Base-by-base conservation (phyloP, 2,329 filamentous ascomycete genomes). In the Xylariaceae sp. region DNA sequence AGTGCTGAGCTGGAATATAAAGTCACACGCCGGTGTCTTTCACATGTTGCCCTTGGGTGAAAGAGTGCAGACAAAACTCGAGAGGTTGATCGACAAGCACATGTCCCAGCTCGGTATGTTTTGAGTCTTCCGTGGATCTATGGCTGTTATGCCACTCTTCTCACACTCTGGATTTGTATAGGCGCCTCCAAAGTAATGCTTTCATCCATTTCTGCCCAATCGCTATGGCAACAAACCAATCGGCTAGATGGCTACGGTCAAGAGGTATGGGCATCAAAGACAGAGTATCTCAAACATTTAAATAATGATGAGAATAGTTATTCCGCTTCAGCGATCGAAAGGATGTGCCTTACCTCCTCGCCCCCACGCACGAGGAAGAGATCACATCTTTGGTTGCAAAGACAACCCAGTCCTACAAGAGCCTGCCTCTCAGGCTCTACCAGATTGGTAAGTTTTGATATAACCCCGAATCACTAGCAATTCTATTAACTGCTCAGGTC, bases 281-380 rank as follows among this genome's bases (percentile, higher is more conserved):
- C 11, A 8, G 15, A 15, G 41, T n/a, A 23, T 1, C 1, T 7
- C 39, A 35, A 41, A 2, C 13, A 18, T 34, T 13, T 4, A 45
- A 58, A 57, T 48, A n/a, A 69, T 74, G 50, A 74, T 56, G 49
- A 35, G 51, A 4, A 9, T 67, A 94, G 87, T 81, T 97, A 17
- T 93, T 97, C 66, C 85, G 83, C 48, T 83, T 97, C 51, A 76
- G 81, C 50, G 94, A 97, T 73, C 85, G 94, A 58, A 94, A 89
- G 73, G 83, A 88, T 5, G 78, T 82, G 0, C 80, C 82, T 3
- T 90, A 90, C 62, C 80, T 99, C 35, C 82, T 99, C 3, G 88
- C 92, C 1, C 94, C 94, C 0, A 99, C 94, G 0, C 94, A 99
- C 63, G 94, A 99, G 71, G 94, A 99, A 73, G 94, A 99, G 71